These are phyloP conservation scores for Saccharomyces uvarum DNA, from an alignment of 1,139 yeast species.

Conservation along the genomic window DNA sequence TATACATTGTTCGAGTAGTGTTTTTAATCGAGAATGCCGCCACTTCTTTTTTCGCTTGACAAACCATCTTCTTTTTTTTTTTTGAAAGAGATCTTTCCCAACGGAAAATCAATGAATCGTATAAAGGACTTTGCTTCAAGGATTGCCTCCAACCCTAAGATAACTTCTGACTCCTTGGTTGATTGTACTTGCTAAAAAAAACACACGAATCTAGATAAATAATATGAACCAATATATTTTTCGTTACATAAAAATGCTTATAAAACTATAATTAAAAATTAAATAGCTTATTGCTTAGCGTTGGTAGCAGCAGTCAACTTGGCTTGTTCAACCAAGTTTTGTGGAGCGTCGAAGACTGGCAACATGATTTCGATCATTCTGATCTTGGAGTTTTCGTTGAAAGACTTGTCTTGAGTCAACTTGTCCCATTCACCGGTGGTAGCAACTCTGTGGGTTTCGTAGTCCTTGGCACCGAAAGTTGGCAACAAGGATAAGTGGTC, in stretches of 20 bases:
- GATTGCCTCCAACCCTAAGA: no score
- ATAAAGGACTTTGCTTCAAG: background rate
- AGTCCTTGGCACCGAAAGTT: conserved; percentile 60
- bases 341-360: conserved; percentile 77
- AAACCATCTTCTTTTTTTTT: background rate
- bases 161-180: no score
- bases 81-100: background rate
- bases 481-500: conserved; percentile 62
- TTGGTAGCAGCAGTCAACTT: conserved; percentile 67
- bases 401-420: conserved; percentile 46
- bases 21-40: background rate
- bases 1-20: background rate
- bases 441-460: conserved; percentile 44
- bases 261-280: background rate
- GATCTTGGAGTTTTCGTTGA: conserved; percentile 46
- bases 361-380: conserved; percentile 75
- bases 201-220: background rate
- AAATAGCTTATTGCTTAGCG: conserved; percentile 26
- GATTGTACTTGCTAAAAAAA: no score
- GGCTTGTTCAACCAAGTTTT: conserved; percentile 64
- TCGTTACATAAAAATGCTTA: conserved; percentile 1
- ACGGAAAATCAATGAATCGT: background rate
- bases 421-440: conserved; percentile 62
- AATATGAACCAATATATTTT: background rate
- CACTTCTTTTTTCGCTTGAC: background rate